Evolutionary conservation across 2,329 filamentous ascomycete species (phyloP), one percentile per base, ranked within the genome.

Genomic region (Tolypocladium tundrense): DNA sequence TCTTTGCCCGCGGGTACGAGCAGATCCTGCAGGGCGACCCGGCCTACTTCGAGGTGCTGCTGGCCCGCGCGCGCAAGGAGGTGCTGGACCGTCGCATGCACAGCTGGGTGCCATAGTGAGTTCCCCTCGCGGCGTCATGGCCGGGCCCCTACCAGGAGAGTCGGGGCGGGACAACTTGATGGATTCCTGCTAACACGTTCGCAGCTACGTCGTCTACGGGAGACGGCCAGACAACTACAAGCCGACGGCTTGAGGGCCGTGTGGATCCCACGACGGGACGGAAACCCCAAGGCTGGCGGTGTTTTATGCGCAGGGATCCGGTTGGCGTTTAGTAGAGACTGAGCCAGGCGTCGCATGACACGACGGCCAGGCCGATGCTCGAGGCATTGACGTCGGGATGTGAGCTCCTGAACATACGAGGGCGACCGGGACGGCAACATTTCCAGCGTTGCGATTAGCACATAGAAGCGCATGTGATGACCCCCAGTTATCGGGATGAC

Each of bases 61-160:
- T 66, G 16, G 59, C 63, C 16, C 62, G 58, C 37, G 65, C 62
- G 10, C 61, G 61, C 37, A 45, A 57, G 31, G 65, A 66, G 14
- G 63, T 66, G 1, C 10, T 63, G 16, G 59, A 64, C n/a, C 58
- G 58, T 13, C 59, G 57, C 8, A 66, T 66, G 57, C 64, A 67
- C 40, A 65, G 64, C 51, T 65, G 60, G 61, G 63, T 66, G 11
- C 63, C 64, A 1, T 67, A 65, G 62, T 66, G 60, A 54, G 10
- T 35, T 11, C 13, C 37, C 35, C 35, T 37, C 10, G 35, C 6
- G 5, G 35, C 5, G 4, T 16, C 13, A 6, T 1, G 2, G 13
- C 13, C 5, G 13, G 13, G 37, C 13, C 7, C 37, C 5, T 16
- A 39, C 14, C 5, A 16, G 13, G 2, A 6, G 4, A 16, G 37